Percentiles rank a stretch among this genome's conserved stretches.
Conservation (phyloP, 306 rosid species). For the Fagus crenata region DNA sequence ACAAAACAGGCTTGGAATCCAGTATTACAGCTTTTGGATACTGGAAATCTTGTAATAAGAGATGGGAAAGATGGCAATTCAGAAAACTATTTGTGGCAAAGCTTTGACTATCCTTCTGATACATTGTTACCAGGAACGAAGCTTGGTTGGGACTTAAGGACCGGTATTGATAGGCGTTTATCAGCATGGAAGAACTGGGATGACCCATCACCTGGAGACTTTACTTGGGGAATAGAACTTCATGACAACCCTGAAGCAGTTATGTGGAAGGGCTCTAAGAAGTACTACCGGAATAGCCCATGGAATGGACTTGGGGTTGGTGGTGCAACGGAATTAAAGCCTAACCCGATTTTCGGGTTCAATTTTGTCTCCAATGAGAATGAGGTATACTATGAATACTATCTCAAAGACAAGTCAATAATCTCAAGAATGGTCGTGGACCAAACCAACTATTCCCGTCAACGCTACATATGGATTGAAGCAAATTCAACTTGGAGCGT, state of each 20-base stretch:
- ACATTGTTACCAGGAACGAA: too few relatives aligned
- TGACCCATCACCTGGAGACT: conserved; percentile 47
- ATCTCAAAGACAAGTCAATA: conserved; percentile 2
- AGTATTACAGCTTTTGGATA: too few relatives aligned
- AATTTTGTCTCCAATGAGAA: not conserved
- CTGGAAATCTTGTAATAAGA: too few relatives aligned
- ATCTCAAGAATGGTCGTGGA: not conserved
- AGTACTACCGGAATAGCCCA: conserved; percentile 31
- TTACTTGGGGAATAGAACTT: conserved; percentile 36
- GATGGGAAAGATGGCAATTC: too few relatives aligned
- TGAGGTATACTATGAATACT: conserved; percentile 26
- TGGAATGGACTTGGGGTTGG: conserved; percentile 31
- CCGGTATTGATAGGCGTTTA: conserved; percentile 1
- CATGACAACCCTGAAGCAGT: not conserved
- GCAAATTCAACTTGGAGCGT: too few relatives aligned
- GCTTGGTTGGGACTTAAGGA: too few relatives aligned
- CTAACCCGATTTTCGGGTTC: not conserved
- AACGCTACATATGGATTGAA: too few relatives aligned
- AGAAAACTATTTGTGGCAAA: too few relatives aligned
- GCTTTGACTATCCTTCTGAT: too few relatives aligned
- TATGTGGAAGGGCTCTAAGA: conserved; percentile 35
- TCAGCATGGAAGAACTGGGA: conserved; percentile 47
- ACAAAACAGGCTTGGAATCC: not conserved
- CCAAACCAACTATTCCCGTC: too few relatives aligned
- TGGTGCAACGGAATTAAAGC: conserved; percentile 1